Conservation (phyloP, 192 early-diverging fungal genomes). For the Umbelopsis sp. region DNA sequence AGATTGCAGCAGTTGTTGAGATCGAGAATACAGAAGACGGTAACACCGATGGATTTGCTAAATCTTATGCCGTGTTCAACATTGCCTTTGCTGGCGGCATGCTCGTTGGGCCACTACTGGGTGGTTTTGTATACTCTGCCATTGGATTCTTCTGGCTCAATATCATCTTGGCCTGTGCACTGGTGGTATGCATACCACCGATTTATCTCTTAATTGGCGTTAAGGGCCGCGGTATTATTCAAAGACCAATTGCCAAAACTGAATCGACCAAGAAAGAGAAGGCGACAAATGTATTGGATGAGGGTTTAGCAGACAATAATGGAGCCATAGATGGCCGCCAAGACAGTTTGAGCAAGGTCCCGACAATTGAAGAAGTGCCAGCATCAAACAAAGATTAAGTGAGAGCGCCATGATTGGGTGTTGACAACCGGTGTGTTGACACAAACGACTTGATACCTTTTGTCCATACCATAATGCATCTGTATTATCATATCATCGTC, state of each 20-base stretch:
- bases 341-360: too few species aligned
- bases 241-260: not conserved
- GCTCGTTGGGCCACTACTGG: conserved; percentile 30
- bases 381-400: too few species aligned
- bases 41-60: conserved; percentile 45
- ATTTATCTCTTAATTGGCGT: conserved; percentile 26
- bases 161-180: conserved; percentile 15
- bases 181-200: conserved; percentile 24
- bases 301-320: too few species aligned
- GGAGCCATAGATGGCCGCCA: too few species aligned
- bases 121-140: conserved; percentile 27
- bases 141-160: conserved; percentile 42
- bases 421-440: too few species aligned
- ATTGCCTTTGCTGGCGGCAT: conserved; percentile 43
- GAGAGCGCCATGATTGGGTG: too few species aligned
- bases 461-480: too few species aligned
- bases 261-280: not conserved
- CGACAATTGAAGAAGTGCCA: too few species aligned
- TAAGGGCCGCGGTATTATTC: not conserved
- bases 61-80: conserved; percentile 49
- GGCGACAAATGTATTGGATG: not conserved
- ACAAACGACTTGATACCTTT: too few species aligned
- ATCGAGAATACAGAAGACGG: conserved; percentile 36
- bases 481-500: too few species aligned
- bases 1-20: conserved; percentile 44